phyloP scores from a whole-genome alignment of 2,329 filamentous ascomycete species.

The Alternaria brassicicola region DNA sequence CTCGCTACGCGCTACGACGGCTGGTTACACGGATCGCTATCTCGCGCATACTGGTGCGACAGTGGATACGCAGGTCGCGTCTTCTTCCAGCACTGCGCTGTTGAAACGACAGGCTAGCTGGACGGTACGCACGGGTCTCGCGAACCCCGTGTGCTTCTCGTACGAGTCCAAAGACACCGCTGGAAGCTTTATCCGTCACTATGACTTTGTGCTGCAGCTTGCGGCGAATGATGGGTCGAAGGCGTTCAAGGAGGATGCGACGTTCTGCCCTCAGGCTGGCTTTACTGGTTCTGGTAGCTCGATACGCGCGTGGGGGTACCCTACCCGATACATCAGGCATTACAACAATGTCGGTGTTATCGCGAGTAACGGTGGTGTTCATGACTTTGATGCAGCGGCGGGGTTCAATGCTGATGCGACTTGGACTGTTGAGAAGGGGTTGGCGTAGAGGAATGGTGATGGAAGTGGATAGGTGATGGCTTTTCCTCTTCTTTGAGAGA shows the following conservation, averaged over 20 bases:
- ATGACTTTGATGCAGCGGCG: conserved; percentile 57
- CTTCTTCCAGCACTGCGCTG: conserved; percentile 56
- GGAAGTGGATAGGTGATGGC: neutral
- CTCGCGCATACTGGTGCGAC: conserved; percentile 59
- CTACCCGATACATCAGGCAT: conserved; percentile 65
- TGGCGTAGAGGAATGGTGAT: conserved; percentile 5
- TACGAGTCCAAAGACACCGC: conserved; percentile 66
- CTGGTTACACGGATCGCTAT: conserved; percentile 61
- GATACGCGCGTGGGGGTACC: conserved; percentile 65
- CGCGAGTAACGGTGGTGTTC: conserved; percentile 63
- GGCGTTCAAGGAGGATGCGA: conserved; percentile 65
- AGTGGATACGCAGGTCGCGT: conserved; percentile 62
- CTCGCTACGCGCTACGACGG: conserved; percentile 62
- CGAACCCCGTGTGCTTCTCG: conserved; percentile 63
- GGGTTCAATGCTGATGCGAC: conserved; percentile 63
- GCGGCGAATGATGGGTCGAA: conserved; percentile 61
- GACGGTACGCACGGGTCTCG: conserved; percentile 64
- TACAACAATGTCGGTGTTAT: conserved; percentile 56
- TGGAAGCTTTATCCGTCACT: conserved; percentile 65
- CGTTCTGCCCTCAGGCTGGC: conserved; percentile 63
- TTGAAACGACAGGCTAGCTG: conserved; percentile 63
- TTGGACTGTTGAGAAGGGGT: conserved; percentile 41
- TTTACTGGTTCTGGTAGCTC: conserved; percentile 60
- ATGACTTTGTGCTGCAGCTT: conserved; percentile 59
- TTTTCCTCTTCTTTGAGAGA: too few relatives aligned